Conservation (phyloP, 1,284 basidiomycete species). For the Melampsora larici-populina region DNA sequence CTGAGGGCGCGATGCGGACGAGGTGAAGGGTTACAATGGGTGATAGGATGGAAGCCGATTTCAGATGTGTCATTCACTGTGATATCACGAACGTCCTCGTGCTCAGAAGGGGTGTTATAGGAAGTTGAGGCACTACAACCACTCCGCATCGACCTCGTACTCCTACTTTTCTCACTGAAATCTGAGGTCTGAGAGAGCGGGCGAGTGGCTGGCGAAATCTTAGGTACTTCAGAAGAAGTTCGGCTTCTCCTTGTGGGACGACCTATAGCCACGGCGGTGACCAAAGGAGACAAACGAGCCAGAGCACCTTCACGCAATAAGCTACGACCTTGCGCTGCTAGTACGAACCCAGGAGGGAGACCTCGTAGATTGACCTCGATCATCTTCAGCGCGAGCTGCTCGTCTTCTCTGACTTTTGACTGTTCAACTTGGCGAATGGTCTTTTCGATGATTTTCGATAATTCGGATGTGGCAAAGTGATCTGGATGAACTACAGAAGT, state of each 20-base stretch:
- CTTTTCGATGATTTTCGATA: slow-evolving; percentile 66
- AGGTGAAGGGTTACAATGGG: neutral
- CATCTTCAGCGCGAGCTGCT: slow-evolving; percentile 68
- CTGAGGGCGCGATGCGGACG: neutral
- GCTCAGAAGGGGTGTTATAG: neutral
- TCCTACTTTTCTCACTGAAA: neutral
- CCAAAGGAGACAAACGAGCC: slow-evolving; percentile 48
- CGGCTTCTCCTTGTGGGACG: neutral
- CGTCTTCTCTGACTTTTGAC: slow-evolving; percentile 76
- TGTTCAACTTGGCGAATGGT: slow-evolving; percentile 63
- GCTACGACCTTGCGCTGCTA: slow-evolving; percentile 68
- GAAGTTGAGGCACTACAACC: neutral
- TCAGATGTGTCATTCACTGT: neutral
- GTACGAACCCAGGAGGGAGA: slow-evolving; percentile 59
- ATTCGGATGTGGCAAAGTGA: slow-evolving; percentile 64
- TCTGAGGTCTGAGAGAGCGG: neutral
- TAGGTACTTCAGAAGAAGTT: neutral
- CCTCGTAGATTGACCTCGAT: slow-evolving; percentile 64
- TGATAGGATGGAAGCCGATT: too few relatives aligned
- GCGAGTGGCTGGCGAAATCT: neutral
- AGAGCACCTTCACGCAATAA: slow-evolving; percentile 68
- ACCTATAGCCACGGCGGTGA: neutral
- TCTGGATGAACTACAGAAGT: slow-evolving; percentile 70
- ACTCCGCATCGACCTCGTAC: neutral
- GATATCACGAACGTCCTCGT: neutral